A percentile compares a stretch with the other conserved stretches of the same genome.
phyloP scores from a whole-genome alignment of 2,329 filamentous ascomycete genomes.

The Fusarium papillatum region DNA sequence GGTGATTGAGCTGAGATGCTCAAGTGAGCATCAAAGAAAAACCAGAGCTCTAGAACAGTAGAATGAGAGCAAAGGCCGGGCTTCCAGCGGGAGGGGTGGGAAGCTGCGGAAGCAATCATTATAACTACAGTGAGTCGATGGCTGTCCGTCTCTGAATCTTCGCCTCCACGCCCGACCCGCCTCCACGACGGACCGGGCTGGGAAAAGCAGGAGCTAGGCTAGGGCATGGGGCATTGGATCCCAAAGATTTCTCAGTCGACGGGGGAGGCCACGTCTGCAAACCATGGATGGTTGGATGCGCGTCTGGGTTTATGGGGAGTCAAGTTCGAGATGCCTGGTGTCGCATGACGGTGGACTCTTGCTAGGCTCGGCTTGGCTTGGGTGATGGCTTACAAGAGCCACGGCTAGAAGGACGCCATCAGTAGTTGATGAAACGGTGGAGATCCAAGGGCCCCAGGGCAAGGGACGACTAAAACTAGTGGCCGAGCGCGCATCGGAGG shows the following conservation, averaged over 20 bases:
- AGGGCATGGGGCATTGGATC: constrained; percentile 1
- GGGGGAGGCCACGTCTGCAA: constrained; percentile 12
- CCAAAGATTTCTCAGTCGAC: constrained; percentile 20
- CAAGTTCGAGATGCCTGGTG: constrained; percentile 12
- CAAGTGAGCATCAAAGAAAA: constrained; percentile 9
- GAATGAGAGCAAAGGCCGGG: constrained; percentile 47
- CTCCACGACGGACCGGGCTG: constrained; percentile 19
- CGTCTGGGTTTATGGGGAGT: constrained; percentile 11
- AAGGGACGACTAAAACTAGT: constrained; percentile 23
- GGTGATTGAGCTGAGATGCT: constrained; percentile 11
- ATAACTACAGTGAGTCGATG: constrained; percentile 31
- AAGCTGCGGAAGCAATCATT: constrained; percentile 33
- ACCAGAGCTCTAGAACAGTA: constrained; percentile 8
- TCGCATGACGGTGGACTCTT: constrained; percentile 37
- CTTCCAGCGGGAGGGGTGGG: constrained; percentile 3
- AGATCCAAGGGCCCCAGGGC: constrained; percentile 15
- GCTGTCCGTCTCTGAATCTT: constrained; percentile 6
- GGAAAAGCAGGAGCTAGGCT: constrained; percentile 19
- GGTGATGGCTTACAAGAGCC: constrained; percentile 34
- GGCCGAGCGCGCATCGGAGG: constrained; percentile 33
- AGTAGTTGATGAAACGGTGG: constrained; percentile 19
- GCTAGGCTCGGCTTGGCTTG: constrained; percentile 28
- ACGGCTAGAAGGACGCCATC: constrained; percentile 28
- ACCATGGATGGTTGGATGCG: constrained; percentile 8
- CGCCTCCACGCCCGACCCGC: constrained; percentile 36